Percentiles rank a stretch among this genome's conserved stretches.
Conservation (phyloP, 2,329 filamentous ascomycete species). For the Paracorniculantispora psalliotae region DNA sequence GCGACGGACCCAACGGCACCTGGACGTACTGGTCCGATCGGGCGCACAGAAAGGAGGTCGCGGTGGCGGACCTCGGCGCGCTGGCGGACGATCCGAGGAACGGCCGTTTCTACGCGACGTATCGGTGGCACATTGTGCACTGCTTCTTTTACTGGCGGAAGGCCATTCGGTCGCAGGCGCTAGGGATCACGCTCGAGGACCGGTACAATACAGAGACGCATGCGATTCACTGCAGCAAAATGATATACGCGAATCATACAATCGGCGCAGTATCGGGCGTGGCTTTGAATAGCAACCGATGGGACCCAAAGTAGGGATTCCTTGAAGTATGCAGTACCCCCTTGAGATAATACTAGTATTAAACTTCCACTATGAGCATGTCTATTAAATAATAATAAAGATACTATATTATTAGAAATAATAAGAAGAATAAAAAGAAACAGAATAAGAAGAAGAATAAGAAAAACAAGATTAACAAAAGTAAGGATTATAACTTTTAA, state of each 20-base stretch:
- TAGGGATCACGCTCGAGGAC: neutral
- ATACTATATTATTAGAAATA: too few species aligned
- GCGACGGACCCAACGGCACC: conserved; percentile 12
- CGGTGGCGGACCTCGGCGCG: neutral
- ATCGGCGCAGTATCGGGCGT: neutral
- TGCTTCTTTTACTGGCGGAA: conserved; percentile 3
- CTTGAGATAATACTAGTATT: too few species aligned
- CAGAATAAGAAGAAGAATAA: too few species aligned
- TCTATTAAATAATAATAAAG: too few species aligned
- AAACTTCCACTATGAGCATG: too few species aligned
- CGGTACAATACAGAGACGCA: neutral
- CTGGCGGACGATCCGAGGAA: neutral
- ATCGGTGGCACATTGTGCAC: neutral
- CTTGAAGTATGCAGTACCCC: too few species aligned
- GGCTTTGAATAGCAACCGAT: neutral
- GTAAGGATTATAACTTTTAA: too few species aligned
- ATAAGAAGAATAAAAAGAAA: too few species aligned
- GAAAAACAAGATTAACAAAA: too few species aligned
- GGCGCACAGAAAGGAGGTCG: neutral
- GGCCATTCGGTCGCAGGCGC: neutral
- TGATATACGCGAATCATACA: neutral
- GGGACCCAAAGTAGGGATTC: neutral
- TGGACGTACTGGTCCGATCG: neutral
- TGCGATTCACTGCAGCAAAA: neutral
- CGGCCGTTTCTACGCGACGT: neutral